These are phyloP conservation scores for Arachis hypogaea DNA, from an alignment of 306 rosid species.

Conservation along the genomic window DNA sequence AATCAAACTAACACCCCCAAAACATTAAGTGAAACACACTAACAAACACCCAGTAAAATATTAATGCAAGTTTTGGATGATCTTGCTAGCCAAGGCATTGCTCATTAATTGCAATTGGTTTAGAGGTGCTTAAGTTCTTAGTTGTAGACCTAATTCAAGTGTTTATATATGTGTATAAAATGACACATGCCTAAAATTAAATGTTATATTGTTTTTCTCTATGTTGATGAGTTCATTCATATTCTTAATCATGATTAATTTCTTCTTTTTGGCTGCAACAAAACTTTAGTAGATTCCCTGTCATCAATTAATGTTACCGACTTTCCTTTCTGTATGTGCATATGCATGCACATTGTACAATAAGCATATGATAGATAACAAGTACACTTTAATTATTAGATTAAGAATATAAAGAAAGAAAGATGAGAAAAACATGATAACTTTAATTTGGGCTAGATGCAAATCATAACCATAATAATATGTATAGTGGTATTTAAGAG, in stretches of 20 bases:
- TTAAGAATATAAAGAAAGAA: conserved; percentile 4
- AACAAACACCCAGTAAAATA: too few species aligned
- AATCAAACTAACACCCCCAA: too few species aligned
- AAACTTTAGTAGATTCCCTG: conserved; percentile 46
- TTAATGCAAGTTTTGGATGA: too few species aligned
- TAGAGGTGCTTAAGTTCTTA: too few species aligned
- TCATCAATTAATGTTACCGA: conserved; percentile 34
- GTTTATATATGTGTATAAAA: neutral
- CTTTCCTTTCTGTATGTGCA: conserved; percentile 23
- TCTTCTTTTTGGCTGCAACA: conserved; percentile 36
- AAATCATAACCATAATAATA: neutral
- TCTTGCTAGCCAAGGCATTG: too few species aligned
- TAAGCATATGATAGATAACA: conserved; percentile 3
- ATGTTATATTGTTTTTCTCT: neutral
- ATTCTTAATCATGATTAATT: conserved; percentile 15
- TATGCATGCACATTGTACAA: conserved; percentile 38
- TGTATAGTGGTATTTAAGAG: neutral
- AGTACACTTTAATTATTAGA: conserved; percentile 7
- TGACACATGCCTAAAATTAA: neutral
- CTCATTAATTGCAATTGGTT: too few species aligned
- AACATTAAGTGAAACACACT: too few species aligned
- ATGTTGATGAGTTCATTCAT: conserved; percentile 13
- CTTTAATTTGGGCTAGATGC: conserved; percentile 16
- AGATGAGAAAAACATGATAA: conserved; percentile 1
- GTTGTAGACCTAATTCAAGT: too few species aligned